Conservation (phyloP, 2,329 filamentous ascomycete genomes). For the Ascochyta clinopodiicola region DNA sequence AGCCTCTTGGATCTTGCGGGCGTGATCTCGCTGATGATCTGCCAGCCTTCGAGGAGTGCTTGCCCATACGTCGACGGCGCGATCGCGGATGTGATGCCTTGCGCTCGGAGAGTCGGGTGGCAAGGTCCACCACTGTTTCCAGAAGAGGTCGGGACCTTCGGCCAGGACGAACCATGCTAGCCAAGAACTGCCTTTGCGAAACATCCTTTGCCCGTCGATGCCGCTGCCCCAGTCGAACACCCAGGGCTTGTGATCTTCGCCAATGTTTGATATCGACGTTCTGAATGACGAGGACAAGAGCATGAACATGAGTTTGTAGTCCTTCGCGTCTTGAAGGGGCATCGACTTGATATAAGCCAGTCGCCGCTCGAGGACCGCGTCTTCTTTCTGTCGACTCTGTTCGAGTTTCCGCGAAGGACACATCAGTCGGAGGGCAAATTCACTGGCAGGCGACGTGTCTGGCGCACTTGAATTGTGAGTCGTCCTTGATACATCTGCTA, state of each 20-base stretch:
- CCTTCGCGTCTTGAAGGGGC: slow-evolving; percentile 26
- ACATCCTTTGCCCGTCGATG: slow-evolving; percentile 31
- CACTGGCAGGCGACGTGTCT: slow-evolving; percentile 17
- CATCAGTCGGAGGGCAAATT: slow-evolving; percentile 21
- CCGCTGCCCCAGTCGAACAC: slow-evolving; percentile 39
- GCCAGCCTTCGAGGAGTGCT: slow-evolving; percentile 23
- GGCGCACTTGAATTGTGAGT: slow-evolving; percentile 18
- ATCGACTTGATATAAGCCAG: slow-evolving; percentile 30
- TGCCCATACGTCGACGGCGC: slow-evolving; percentile 30
- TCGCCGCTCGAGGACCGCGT: slow-evolving; percentile 26
- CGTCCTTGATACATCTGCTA: slow-evolving; percentile 35
- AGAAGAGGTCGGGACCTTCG: slow-evolving; percentile 41
- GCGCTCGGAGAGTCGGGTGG: slow-evolving; percentile 17
- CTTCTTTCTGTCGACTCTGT: slow-evolving; percentile 26
- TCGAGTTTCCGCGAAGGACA: slow-evolving; percentile 27
- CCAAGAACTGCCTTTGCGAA: slow-evolving; percentile 40
- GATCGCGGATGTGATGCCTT: slow-evolving; percentile 38
- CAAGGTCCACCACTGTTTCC: slow-evolving; percentile 41
- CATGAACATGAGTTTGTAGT: slow-evolving; percentile 42
- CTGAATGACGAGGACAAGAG: slow-evolving; percentile 38
- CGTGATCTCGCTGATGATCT: slow-evolving; percentile 29
- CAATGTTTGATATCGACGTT: slow-evolving; percentile 33
- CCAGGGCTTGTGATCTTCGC: slow-evolving; percentile 34
- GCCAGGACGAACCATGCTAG: slow-evolving; percentile 42
- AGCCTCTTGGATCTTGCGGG: slow-evolving; percentile 27